These are phyloP conservation scores for Dendrobium catenatum DNA, from an alignment of 106 monocot genomes.

Conservation along the genomic window DNA sequence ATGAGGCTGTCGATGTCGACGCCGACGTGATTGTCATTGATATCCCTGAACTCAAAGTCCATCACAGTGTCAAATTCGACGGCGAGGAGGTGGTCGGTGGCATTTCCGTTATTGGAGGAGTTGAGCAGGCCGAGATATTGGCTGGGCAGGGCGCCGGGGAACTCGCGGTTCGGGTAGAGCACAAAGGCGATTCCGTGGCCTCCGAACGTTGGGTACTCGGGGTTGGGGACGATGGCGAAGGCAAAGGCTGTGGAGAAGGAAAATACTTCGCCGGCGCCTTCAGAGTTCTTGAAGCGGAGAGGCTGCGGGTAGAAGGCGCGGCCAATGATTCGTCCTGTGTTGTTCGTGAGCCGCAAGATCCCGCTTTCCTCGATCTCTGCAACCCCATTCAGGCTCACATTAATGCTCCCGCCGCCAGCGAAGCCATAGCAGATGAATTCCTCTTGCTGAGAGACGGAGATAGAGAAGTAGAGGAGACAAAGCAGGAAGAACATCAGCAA, in stretches of 20 bases:
- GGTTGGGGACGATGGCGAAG: slow-evolving; percentile 20
- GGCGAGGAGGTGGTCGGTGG: slow-evolving; percentile 16
- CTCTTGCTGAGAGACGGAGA: neutral
- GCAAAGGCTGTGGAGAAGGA: slow-evolving; percentile 20
- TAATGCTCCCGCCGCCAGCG: neutral
- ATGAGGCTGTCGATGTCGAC: slow-evolving; percentile 16
- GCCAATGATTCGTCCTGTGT: slow-evolving; percentile 17
- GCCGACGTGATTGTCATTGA: slow-evolving; percentile 20
- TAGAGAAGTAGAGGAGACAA: neutral
- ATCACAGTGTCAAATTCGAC: slow-evolving; percentile 20
- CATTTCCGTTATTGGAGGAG: slow-evolving; percentile 7
- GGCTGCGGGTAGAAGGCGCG: slow-evolving; percentile 17
- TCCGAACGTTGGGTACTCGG: slow-evolving; percentile 8
- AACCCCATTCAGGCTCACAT: slow-evolving; percentile 15
- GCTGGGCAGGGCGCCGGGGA: slow-evolving; percentile 3
- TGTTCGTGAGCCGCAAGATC: slow-evolving; percentile 19
- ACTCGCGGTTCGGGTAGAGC: slow-evolving; percentile 8
- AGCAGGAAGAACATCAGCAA: neutral
- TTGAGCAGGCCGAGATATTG: slow-evolving; percentile 16
- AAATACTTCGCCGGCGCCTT: slow-evolving; percentile 7
- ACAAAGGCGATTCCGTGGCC: slow-evolving; percentile 21
- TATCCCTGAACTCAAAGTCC: slow-evolving; percentile 23
- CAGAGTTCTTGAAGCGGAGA: slow-evolving; percentile 13
- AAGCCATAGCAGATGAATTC: slow-evolving; percentile 9
- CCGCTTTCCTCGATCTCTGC: slow-evolving; percentile 11